Evolutionary conservation across 1,139 yeast species (phyloP).

Genomic region (Suhomyces choctaworum): DNA sequence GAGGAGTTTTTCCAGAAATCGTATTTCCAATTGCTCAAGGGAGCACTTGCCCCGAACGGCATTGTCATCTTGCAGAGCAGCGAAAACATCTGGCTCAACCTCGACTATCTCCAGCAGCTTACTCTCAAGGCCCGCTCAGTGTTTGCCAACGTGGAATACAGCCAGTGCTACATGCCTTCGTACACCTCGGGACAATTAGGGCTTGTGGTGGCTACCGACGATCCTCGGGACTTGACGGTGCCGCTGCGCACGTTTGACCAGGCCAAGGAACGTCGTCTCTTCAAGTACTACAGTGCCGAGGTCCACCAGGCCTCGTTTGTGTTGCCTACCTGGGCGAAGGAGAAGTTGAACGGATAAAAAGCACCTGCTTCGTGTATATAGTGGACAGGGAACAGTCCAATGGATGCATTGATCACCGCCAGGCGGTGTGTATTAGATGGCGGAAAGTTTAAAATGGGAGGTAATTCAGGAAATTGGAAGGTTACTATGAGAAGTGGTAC

Average conservation of each 20-base stretch:
- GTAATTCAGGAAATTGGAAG: too few relatives aligned
- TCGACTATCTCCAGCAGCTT: slow-evolving; percentile 62
- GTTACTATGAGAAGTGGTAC: too few relatives aligned
- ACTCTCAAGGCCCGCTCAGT: slow-evolving; percentile 62
- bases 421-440: too few relatives aligned
- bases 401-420: too few relatives aligned
- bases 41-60: slow-evolving; percentile 68
- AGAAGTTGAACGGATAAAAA: too few relatives aligned
- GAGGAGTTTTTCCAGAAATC: slow-evolving; percentile 84
- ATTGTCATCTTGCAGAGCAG: slow-evolving; percentile 89
- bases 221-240: slow-evolving; percentile 48
- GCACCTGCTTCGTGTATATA: too few relatives aligned
- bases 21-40: slow-evolving; percentile 70
- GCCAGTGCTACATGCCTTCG: slow-evolving; percentile 89
- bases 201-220: slow-evolving; percentile 76
- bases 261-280: slow-evolving; percentile 51
- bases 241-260: slow-evolving; percentile 53
- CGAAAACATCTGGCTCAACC: slow-evolving; percentile 89
- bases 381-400: too few relatives aligned
- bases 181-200: slow-evolving; percentile 98
- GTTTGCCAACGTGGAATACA: slow-evolving; percentile 77
- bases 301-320: slow-evolving; percentile 82
- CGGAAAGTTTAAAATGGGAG: too few relatives aligned
- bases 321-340: slow-evolving; percentile 82
- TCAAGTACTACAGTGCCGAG: slow-evolving; percentile 70